Evolutionary conservation across 2,329 filamentous ascomycete species (phyloP), one percentile per base, ranked within the genome.

Genomic region (Cadophora gregata): DNA sequence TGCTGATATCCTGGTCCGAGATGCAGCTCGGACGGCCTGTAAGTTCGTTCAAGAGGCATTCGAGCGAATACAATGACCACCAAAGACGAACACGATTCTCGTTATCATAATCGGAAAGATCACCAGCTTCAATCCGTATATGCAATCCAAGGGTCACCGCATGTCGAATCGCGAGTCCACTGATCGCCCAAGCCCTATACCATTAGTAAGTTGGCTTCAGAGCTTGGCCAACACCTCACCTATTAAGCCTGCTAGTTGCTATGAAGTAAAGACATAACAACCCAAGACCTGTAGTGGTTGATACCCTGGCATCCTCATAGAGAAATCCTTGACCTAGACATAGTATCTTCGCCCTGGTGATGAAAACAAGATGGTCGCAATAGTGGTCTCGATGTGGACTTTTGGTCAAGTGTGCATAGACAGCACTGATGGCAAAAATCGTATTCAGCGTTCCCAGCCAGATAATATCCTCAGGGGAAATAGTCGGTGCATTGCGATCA

Each of bases 21-120:
- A 75, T 70, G 31, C 72, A 74, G 36, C 68, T 74, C 59, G 74
- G 74, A 24, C 74, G 70, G 3, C 74, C 74, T 16, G 72, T 74
- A 7, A 73, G 64, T 53, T 71, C 67, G 59, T 72, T 68, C 21
- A 75, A 59, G 3, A 64, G 51, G 53, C 69, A 72, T 59, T 75
- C 74, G 4, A 75, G 59, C 1, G 68, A 70, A 38, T 75, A 75
- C 16, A 75, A 61, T 27, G 70, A 72, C 74, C 74, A 75, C 72
- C 72, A 75, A 3, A 74, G 24, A 19, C 73, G 66, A 25, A 73
- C 62, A 59, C 72, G 69, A 59, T 71, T 59, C 55, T 75, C 74
- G 36, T 75, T 75, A 10, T 74, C 71, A 14, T 68, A 56, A 47
- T 73, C 68, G 10, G 64, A 38, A n/a, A 74, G 60, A 3, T 66